Conservation (phyloP, 139 green algal genomes). For the Chlamydomonas sp. region DNA sequence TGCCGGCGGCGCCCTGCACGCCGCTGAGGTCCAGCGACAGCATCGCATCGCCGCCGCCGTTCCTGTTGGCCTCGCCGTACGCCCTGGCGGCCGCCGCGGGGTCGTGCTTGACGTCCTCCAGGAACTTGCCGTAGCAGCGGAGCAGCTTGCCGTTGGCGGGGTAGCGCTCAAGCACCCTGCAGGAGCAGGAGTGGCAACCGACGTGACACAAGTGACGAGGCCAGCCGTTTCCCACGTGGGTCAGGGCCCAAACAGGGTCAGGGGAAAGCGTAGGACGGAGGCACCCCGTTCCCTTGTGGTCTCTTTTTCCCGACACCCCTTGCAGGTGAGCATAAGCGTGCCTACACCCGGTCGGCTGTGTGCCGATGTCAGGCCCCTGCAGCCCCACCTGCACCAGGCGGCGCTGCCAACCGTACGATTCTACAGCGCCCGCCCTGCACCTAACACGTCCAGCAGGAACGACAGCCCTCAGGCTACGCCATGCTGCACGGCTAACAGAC, state of each 20-base stretch:
- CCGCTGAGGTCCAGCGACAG: slow-evolving; percentile 13
- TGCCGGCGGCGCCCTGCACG: neutral
- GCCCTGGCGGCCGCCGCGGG: neutral
- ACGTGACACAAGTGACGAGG: no score
- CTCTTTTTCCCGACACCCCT: no score
- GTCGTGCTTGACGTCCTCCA: slow-evolving; percentile 52
- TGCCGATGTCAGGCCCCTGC: no score
- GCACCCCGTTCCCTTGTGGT: no score
- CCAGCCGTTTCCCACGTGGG: neutral
- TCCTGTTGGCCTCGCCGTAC: slow-evolving; percentile 35
- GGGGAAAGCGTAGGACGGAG: neutral
- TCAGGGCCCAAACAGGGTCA: neutral
- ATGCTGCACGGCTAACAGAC: neutral
- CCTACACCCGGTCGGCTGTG: no score
- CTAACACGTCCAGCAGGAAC: no score
- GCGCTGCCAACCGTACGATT: no score
- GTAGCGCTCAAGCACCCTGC: slow-evolving; percentile 51
- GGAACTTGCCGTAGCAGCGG: slow-evolving; percentile 51
- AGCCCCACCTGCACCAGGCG: no score
- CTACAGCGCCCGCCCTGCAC: no score
- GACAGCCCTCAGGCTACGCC: neutral
- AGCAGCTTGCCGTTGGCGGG: slow-evolving; percentile 50
- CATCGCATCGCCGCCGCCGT: slow-evolving; percentile 20
- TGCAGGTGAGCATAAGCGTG: no score
- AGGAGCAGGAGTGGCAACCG: neutral